Percentiles rank a stretch among this genome's conserved stretches.
phyloP scores from a whole-genome alignment of 2,329 filamentous ascomycete species.

The Colletotrichum cordylinicola region DNA sequence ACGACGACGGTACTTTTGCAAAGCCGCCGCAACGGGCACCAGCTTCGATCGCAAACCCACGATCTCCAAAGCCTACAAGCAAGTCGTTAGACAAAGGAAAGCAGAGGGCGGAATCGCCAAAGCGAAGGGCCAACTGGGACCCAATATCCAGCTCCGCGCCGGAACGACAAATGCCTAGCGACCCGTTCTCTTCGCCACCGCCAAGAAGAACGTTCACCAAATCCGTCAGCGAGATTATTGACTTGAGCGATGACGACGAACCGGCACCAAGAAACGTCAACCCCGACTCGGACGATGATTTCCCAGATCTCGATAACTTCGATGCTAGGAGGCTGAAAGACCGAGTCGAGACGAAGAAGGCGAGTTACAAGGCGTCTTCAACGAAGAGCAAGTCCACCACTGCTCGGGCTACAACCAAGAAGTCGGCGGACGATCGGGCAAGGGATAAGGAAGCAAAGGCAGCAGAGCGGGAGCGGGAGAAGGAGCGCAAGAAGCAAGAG shows the following conservation, averaged over 20 bases:
- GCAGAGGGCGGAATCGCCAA: slow-evolving; percentile 23
- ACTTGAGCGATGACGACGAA: slow-evolving; percentile 36
- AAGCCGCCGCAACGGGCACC: not conserved
- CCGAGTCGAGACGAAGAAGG: slow-evolving; percentile 24
- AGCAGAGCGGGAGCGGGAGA: slow-evolving; percentile 57
- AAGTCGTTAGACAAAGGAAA: not conserved
- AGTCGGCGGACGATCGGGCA: slow-evolving; percentile 40
- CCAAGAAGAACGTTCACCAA: not conserved
- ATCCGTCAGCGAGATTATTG: slow-evolving; percentile 32
- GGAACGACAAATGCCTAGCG: slow-evolving; percentile 28
- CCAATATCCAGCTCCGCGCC: slow-evolving; percentile 61
- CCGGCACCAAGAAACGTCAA: not conserved
- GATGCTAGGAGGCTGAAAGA: slow-evolving; percentile 33
- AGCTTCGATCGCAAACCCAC: not conserved
- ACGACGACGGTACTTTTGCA: not conserved
- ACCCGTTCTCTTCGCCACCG: slow-evolving; percentile 12
- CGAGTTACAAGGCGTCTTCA: not conserved
- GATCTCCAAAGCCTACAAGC: not conserved
- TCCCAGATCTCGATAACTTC: slow-evolving; percentile 53
- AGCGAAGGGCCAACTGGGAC: slow-evolving; percentile 44
- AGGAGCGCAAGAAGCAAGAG: slow-evolving; percentile 60
- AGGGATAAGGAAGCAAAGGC: slow-evolving; percentile 50
- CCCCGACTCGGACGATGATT: slow-evolving; percentile 46
- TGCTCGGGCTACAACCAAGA: slow-evolving; percentile 28
- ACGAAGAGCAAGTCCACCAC: slow-evolving; percentile 5